Evolutionary conservation across 192 early-diverging fungal species (phyloP).

Genomic region (Backusella mclennaniae): DNA sequence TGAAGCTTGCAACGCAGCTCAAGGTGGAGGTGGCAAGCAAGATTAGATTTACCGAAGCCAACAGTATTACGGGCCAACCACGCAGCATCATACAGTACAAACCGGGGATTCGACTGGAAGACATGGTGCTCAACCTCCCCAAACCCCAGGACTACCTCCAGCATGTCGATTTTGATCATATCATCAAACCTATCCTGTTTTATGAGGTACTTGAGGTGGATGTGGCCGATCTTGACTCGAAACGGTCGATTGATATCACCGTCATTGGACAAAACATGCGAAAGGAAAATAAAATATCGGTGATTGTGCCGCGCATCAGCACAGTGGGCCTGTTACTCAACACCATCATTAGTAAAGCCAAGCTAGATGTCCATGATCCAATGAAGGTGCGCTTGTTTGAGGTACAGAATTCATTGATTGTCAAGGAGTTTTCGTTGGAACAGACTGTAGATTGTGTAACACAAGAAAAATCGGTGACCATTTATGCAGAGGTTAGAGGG

Average conservation of each 20-base stretch:
- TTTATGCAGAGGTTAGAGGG: slow-evolving; percentile 57
- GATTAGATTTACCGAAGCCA: slow-evolving; percentile 65
- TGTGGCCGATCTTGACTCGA: slow-evolving; percentile 79
- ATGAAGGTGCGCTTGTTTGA: slow-evolving; percentile 18
- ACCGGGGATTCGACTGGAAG: slow-evolving; percentile 15
- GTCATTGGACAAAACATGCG: slow-evolving; percentile 65
- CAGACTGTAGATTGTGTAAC: slow-evolving; percentile 16
- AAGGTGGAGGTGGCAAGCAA: slow-evolving; percentile 58
- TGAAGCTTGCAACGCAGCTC: slow-evolving; percentile 60
- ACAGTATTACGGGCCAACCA: slow-evolving; percentile 19
- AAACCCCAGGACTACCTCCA: slow-evolving; percentile 16
- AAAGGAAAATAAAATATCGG: slow-evolving; percentile 52
- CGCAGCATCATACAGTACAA: slow-evolving; percentile 20
- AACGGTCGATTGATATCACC: slow-evolving; percentile 65
- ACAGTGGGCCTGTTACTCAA: neutral
- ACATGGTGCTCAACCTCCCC: slow-evolving; percentile 33
- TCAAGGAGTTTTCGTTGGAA: slow-evolving; percentile 27
- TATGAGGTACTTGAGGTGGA: slow-evolving; percentile 89
- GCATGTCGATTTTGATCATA: slow-evolving; percentile 4
- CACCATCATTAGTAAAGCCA: slow-evolving; percentile 9
- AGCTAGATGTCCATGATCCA: slow-evolving; percentile 4
- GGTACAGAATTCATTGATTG: slow-evolving; percentile 4
- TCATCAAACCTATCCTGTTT: slow-evolving; percentile 47
- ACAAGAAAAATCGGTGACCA: slow-evolving; percentile 16
- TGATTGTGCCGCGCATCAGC: slow-evolving; percentile 9